A percentile compares a stretch with the other conserved stretches of the same genome.
These are phyloP conservation scores for Zymoseptoria crescenta DNA, from an alignment of 2,329 filamentous ascomycete genomes.

Conservation along the genomic window DNA sequence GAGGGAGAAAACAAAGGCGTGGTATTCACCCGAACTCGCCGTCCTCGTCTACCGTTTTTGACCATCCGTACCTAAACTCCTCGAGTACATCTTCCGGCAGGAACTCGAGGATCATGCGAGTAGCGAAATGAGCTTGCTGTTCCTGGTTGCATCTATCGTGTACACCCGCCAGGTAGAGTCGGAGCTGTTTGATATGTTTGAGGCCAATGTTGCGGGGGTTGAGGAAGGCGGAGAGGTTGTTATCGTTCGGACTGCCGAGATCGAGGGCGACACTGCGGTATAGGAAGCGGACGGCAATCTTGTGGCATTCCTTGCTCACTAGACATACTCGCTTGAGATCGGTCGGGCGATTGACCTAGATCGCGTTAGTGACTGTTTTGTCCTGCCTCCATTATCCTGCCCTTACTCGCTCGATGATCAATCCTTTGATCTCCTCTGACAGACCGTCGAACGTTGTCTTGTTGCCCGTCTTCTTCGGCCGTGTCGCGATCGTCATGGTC, in stretches of 20 bases:
- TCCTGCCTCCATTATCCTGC: background rate
- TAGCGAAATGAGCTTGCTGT: conserved; percentile 40
- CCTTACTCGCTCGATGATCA: conserved; percentile 20
- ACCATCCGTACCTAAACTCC: conserved; percentile 34
- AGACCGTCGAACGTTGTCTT: conserved; percentile 16
- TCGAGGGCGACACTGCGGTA: conserved; percentile 43
- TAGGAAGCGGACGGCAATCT: conserved; percentile 39
- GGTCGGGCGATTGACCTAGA: conserved; percentile 38
- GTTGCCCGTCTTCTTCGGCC: conserved; percentile 1
- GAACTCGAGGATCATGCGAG: conserved; percentile 43
- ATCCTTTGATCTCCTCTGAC: conserved; percentile 20
- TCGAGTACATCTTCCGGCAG: conserved; percentile 43
- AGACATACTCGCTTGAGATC: conserved; percentile 43
- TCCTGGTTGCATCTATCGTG: conserved; percentile 37
- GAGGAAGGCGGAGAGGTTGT: conserved; percentile 38
- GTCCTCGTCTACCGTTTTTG: conserved; percentile 1
- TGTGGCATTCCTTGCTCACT: conserved; percentile 39
- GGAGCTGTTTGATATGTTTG: conserved; percentile 38
- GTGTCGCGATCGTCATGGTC: conserved; percentile 1
- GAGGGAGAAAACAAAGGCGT: background rate
- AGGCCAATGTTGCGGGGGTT: conserved; percentile 42
- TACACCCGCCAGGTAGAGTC: conserved; percentile 40
- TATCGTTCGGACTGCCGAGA: conserved; percentile 38
- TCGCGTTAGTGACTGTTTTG: conserved; percentile 3
- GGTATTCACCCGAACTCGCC: background rate